Conservation (phyloP, 768 basidiomycete species). For the Tricholoma matsutake region DNA sequence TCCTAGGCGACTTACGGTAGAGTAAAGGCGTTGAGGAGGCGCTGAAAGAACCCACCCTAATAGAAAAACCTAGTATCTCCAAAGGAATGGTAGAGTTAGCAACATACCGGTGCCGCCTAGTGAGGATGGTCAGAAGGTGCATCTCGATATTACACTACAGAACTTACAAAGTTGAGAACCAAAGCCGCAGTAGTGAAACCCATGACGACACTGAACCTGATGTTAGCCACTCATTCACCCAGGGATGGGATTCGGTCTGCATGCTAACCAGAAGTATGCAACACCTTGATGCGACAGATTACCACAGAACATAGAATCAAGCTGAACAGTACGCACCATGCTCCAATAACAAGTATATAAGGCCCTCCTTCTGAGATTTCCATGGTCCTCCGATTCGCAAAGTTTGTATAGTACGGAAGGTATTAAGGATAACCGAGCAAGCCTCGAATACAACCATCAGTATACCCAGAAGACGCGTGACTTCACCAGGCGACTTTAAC, state of each 20-base stretch:
- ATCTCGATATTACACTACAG: not conserved
- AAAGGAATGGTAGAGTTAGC: not conserved
- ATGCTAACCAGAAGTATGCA: not conserved
- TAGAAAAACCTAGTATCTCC: not conserved
- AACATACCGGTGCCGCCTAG: not conserved
- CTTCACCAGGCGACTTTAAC: too few species aligned
- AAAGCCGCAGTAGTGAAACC: constrained; percentile 21
- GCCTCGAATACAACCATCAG: too few species aligned
- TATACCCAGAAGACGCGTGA: too few species aligned
- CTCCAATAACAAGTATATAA: too few species aligned
- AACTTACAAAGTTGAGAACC: constrained; percentile 23
- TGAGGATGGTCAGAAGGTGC: not conserved
- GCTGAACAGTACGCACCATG: constrained; percentile 18
- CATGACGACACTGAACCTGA: too few species aligned
- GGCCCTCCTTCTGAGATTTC: constrained; percentile 12
- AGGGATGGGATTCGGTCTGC: not conserved
- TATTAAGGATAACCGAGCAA: constrained; percentile 20
- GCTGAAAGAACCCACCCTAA: not conserved
- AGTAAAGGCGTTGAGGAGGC: constrained; percentile 1
- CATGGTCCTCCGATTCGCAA: constrained; percentile 18
- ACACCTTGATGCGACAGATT: not conserved
- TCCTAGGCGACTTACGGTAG: not conserved
- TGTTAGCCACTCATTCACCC: too few species aligned
- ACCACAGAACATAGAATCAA: not conserved
- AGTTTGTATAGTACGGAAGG: constrained; percentile 21